Conservation (phyloP, 2,329 filamentous ascomycete genomes). For the Stagonosporopsis chrysanthemi region DNA sequence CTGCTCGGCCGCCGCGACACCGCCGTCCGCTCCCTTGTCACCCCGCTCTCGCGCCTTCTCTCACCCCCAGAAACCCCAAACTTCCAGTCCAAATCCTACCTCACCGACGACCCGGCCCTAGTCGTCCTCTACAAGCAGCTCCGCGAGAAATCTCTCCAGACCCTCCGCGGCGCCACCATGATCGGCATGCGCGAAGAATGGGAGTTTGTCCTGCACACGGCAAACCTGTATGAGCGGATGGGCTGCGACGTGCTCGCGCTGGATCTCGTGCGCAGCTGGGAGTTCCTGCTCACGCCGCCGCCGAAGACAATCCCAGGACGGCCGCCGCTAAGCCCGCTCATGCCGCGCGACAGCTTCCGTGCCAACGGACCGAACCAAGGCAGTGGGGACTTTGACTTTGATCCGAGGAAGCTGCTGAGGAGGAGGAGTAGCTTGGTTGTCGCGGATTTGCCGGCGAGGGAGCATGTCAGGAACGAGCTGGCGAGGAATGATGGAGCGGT, state of each 20-base stretch:
- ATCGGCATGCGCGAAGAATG: conserved; percentile 81
- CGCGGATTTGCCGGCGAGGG: conserved; percentile 67
- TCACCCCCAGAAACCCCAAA: conserved; percentile 73
- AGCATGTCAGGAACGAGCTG: conserved; percentile 34
- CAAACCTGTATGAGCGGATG: conserved; percentile 85
- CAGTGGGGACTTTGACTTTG: conserved; percentile 51
- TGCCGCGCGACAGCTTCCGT: conserved; percentile 36
- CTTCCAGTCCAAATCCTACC: conserved; percentile 77
- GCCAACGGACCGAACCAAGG: conserved; percentile 27
- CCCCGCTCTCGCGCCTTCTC: conserved; percentile 77
- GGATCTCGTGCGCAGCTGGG: conserved; percentile 83
- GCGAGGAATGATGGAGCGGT: conserved; percentile 24
- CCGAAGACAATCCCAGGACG: conserved; percentile 25
- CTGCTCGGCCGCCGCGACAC: conserved; percentile 83
- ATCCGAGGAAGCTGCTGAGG: conserved; percentile 72
- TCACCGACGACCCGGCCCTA: conserved; percentile 89
- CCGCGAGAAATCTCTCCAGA: conserved; percentile 80
- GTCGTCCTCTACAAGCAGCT: conserved; percentile 88
- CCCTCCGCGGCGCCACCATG: conserved; percentile 82
- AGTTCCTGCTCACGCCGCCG: conserved; percentile 67
- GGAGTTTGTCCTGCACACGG: conserved; percentile 88
- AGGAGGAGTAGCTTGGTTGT: conserved; percentile 81
- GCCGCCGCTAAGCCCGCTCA: conserved; percentile 36
- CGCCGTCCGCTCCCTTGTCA: conserved; percentile 83
- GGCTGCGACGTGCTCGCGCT: conserved; percentile 90